Evolutionary conservation across 371 early-diverging fungal genomes (phyloP).

Genomic region (Apophysomyces ossiformis): DNA sequence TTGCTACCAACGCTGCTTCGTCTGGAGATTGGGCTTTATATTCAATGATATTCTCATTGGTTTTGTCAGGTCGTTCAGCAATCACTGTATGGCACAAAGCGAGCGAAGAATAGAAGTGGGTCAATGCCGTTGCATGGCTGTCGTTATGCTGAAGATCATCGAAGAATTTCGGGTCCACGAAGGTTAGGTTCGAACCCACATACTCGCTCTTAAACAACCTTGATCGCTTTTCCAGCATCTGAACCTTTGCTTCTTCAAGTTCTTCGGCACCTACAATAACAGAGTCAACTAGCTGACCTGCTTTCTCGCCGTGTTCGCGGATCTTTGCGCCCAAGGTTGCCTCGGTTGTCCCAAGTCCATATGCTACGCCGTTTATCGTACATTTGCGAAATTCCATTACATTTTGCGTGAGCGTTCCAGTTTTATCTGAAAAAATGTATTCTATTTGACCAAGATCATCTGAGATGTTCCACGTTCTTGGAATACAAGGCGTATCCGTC

Average conservation of each 20-base stretch:
- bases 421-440: constrained; percentile 97
- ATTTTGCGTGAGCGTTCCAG: constrained; percentile 83
- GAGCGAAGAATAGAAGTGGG: constrained; percentile 74
- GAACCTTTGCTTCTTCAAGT: constrained; percentile 14
- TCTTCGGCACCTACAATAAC: constrained; percentile 37
- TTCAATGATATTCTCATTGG: constrained; percentile 54
- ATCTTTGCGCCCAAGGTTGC: constrained; percentile 35
- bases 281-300: constrained; percentile 4
- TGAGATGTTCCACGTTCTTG: constrained; percentile 88
- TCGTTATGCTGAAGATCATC: constrained; percentile 40
- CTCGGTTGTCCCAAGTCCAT: constrained; percentile 64
- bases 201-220: constrained; percentile 39
- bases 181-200: constrained; percentile 44
- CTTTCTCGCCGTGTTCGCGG: constrained; percentile 26
- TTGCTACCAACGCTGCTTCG: constrained; percentile 91
- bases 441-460: constrained; percentile 93
- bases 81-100: constrained; percentile 85
- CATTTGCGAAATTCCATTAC: constrained; percentile 85
- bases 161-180: constrained; percentile 50
- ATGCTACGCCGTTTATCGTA: constrained; percentile 82
- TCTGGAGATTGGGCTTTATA: constrained; percentile 96
- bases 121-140: constrained; percentile 63
- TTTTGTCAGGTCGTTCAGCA: constrained; percentile 51
- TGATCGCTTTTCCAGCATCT: constrained; percentile 47
- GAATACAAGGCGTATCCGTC: constrained; percentile 78